Evolutionary conservation across 2,329 filamentous ascomycete genomes (phyloP).

Genomic region (Emergomyces africanus): DNA sequence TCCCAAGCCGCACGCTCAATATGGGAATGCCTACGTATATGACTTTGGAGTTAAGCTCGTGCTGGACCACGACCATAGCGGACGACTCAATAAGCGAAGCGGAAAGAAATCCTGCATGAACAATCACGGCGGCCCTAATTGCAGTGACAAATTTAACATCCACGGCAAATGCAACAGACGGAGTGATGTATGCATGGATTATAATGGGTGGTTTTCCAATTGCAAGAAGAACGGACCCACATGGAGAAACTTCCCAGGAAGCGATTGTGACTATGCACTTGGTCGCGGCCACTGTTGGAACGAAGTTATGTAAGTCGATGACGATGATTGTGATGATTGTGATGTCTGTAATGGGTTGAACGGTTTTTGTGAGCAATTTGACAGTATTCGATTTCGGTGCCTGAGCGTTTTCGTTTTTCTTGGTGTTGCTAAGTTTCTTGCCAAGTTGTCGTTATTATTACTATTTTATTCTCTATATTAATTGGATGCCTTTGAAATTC

Average conservation of each 20-base stretch:
- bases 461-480: neutral
- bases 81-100: neutral
- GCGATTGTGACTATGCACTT: constrained; percentile 2
- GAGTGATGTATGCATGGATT: constrained; percentile 1
- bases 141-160: constrained; percentile 4
- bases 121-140: constrained; percentile 3
- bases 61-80: neutral
- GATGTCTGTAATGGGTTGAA: neutral
- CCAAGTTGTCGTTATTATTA: neutral
- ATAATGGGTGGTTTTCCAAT: constrained; percentile 1
- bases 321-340: neutral
- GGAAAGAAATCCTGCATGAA: constrained; percentile 1
- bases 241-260: constrained; percentile 1
- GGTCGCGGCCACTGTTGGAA: constrained; percentile 3
- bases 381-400: neutral
- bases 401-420: neutral
- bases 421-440: neutral
- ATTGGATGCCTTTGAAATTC: neutral
- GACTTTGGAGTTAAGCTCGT: constrained; percentile 2
- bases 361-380: neutral
- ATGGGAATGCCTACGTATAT: constrained; percentile 2
- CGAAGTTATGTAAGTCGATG: constrained; percentile 1
- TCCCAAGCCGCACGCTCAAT: neutral
- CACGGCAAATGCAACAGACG: constrained; percentile 2
- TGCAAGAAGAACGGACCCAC: constrained; percentile 1